These are phyloP conservation scores for Hymenoscyphus repandus DNA, from an alignment of 2,329 filamentous ascomycete species.

Conservation along the genomic window DNA sequence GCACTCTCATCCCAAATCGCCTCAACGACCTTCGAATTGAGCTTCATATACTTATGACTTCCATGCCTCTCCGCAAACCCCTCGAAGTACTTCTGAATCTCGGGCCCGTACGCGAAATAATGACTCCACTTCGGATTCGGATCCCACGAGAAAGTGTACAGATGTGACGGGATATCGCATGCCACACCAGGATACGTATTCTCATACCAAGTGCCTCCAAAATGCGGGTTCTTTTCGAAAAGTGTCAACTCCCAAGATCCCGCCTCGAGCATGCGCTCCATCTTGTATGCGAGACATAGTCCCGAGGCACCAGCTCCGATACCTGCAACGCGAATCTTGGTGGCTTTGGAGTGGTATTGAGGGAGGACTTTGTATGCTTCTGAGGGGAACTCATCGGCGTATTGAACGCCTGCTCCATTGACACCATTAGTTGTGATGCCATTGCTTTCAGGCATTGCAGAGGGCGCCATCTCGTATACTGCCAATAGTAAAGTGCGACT, in stretches of 20 bases:
- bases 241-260: slow-evolving; percentile 36
- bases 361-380: slow-evolving; percentile 13
- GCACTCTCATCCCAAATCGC: slow-evolving; percentile 42
- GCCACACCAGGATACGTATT: slow-evolving; percentile 52
- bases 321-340: slow-evolving; percentile 18
- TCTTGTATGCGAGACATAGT: slow-evolving; percentile 19
- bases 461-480: slow-evolving; percentile 7
- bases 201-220: slow-evolving; percentile 53
- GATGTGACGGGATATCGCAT: slow-evolving; percentile 33
- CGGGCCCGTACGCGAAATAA: slow-evolving; percentile 53
- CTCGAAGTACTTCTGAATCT: slow-evolving; percentile 46
- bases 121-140: slow-evolving; percentile 53
- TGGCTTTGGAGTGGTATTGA: slow-evolving; percentile 18
- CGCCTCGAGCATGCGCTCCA: slow-evolving; percentile 13
- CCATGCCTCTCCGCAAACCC: slow-evolving; percentile 42
- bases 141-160: slow-evolving; percentile 45
- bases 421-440: slow-evolving; percentile 3
- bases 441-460: slow-evolving; percentile 8
- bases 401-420: slow-evolving; percentile 2
- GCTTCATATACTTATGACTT: slow-evolving; percentile 44
- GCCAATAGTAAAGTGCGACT: not conserved
- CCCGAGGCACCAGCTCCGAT: slow-evolving; percentile 19
- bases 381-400: not conserved
- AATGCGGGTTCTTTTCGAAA: slow-evolving; percentile 41
- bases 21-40: slow-evolving; percentile 41